Conservation (phyloP, 73 alveolate genomes). For the Tetrahymena elliotti region DNA sequence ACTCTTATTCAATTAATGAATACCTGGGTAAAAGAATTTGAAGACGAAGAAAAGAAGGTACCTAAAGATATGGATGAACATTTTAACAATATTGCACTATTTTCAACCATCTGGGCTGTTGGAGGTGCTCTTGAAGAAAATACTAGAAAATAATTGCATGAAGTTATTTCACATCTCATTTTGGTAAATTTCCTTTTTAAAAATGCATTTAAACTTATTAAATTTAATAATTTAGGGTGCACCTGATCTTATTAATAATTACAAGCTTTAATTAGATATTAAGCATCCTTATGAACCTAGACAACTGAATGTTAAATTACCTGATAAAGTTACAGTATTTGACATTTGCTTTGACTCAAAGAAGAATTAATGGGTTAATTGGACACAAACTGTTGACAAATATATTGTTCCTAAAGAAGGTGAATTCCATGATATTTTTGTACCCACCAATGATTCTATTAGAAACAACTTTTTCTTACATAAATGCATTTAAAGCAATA, state of each 20-base stretch:
- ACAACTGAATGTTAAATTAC: conserved; percentile 15
- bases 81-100: conserved; percentile 70
- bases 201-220: neutral
- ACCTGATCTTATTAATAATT: conserved; percentile 32
- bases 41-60: conserved; percentile 7
- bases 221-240: conserved; percentile 45
- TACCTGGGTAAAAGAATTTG: neutral
- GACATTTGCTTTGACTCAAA: conserved; percentile 64
- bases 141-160: conserved; percentile 76
- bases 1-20: neutral
- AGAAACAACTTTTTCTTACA: conserved; percentile 85
- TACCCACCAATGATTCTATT: conserved; percentile 95
- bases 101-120: conserved; percentile 88
- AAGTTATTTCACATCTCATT: conserved; percentile 61
- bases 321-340: conserved; percentile 37
- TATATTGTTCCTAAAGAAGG: conserved; percentile 64
- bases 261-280: neutral
- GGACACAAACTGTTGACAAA: conserved; percentile 57
- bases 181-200: neutral
- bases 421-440: conserved; percentile 82
- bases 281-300: neutral
- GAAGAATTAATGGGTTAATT: conserved; percentile 60
- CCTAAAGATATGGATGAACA: conserved; percentile 87
- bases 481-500: conserved; percentile 68
- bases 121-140: conserved; percentile 95